A percentile compares a stretch with the other conserved stretches of the same genome.
These are phyloP conservation scores for Pseudogymnoascus sp. DNA, from an alignment of 2,329 filamentous ascomycete species.

Conservation along the genomic window DNA sequence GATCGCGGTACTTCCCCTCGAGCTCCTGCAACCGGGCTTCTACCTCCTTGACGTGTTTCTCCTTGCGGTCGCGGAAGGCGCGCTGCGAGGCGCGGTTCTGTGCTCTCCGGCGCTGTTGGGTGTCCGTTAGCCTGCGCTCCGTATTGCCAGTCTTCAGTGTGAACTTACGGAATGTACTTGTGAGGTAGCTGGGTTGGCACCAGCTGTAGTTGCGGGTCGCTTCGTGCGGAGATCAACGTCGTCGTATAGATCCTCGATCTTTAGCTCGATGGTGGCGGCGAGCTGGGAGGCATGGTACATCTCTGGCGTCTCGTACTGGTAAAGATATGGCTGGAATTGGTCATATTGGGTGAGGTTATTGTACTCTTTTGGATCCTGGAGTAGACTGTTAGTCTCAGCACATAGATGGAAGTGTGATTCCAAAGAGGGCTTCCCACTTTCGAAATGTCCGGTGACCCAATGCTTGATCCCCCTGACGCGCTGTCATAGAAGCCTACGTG, in stretches of 20 bases:
- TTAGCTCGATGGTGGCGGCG: conserved; percentile 26
- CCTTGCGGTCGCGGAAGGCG: conserved; percentile 56
- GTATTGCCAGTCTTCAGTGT: conserved; percentile 7
- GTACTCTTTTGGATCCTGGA: background rate
- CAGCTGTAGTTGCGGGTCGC: conserved; percentile 22
- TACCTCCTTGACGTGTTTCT: conserved; percentile 59
- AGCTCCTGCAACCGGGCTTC: conserved; percentile 50
- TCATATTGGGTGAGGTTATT: background rate
- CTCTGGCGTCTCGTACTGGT: conserved; percentile 27
- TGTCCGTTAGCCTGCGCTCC: conserved; percentile 12
- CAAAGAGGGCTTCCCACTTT: background rate
- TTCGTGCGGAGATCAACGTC: conserved; percentile 30
- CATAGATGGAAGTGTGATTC: too few species aligned
- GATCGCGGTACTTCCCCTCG: conserved; percentile 48
- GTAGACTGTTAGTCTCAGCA: background rate
- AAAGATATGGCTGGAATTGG: background rate
- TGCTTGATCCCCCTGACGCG: background rate
- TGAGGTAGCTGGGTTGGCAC: conserved; percentile 28
- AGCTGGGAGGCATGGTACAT: conserved; percentile 18
- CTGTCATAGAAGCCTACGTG: background rate
- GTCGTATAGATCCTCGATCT: conserved; percentile 31
- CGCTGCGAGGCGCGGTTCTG: conserved; percentile 57
- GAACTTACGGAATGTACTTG: conserved; percentile 31
- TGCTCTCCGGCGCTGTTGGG: conserved; percentile 46
- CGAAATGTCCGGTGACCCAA: background rate